Conservation (phyloP, 1,284 basidiomycete genomes). For the Sanguinoderma infundibulare region DNA sequence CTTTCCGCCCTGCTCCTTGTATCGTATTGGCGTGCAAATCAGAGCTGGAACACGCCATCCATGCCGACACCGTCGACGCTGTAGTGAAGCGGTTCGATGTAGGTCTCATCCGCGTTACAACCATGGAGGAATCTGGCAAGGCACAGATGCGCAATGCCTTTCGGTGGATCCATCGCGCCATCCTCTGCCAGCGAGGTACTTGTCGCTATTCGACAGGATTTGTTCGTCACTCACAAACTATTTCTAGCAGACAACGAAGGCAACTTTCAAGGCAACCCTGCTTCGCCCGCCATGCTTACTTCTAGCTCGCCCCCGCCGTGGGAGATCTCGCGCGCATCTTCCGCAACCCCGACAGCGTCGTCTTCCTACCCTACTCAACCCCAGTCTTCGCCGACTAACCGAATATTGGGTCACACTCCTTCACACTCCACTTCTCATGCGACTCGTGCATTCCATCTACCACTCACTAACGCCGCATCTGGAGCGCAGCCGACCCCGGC, state of each 20-base stretch:
- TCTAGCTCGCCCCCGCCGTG: slow-evolving; percentile 49
- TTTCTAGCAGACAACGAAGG: slow-evolving; percentile 31
- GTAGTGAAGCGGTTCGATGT: slow-evolving; percentile 57
- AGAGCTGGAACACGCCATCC: slow-evolving; percentile 61
- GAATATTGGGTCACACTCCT: slow-evolving; percentile 29
- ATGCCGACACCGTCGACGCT: slow-evolving; percentile 50
- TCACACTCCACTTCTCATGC: slow-evolving; percentile 39
- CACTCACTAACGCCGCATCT: slow-evolving; percentile 10
- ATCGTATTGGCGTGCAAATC: slow-evolving; percentile 79
- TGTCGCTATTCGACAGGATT: slow-evolving; percentile 8
- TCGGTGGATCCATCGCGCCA: slow-evolving; percentile 60
- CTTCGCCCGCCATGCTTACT: slow-evolving; percentile 64
- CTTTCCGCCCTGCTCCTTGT: slow-evolving; percentile 59
- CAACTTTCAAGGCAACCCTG: slow-evolving; percentile 58
- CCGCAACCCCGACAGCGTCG: slow-evolving; percentile 53
- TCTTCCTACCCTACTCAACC: slow-evolving; percentile 38
- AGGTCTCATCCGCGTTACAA: slow-evolving; percentile 71
- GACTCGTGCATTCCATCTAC: slow-evolving; percentile 24
- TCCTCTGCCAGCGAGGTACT: slow-evolving; percentile 59
- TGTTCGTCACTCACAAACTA: neutral
- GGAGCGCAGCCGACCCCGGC: slow-evolving; percentile 28
- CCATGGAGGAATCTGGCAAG: slow-evolving; percentile 53
- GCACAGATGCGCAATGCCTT: slow-evolving; percentile 69
- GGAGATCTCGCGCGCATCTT: slow-evolving; percentile 52
- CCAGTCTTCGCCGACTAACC: slow-evolving; percentile 34